Base-by-base conservation (phyloP, 345 rosid species). In the Gynandropsis gynandra region DNA sequence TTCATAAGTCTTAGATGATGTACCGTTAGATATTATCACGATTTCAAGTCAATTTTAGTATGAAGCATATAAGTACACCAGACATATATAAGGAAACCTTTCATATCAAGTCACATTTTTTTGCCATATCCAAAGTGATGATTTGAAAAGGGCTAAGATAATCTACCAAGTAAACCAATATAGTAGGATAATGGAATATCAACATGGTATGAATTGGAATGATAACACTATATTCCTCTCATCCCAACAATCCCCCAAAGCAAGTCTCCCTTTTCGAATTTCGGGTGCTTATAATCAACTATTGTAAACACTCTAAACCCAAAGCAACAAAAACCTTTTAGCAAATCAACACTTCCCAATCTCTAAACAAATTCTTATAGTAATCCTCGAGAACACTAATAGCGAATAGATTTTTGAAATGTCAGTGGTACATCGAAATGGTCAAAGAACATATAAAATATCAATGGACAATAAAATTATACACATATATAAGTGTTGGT, bases 181-280 rank as follows among this genome's bases (percentile, higher is more conserved):
- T 81, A 72, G 60, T 77, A 75, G 41, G 95, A 76, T 20, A 77
- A 74, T 0, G 87, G 94, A 20, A 85, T 65, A 61, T 74, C 69
- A 3, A 74, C 65, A 8, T 69, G 49, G 1, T 64, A 2, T 72
- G 68, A 17, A 51, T 16, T 6, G 78, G 50, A 4, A 64, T 60
- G 27, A 77, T 38, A 34, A 76, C 58, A 47, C 71, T 76, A 10
- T 78, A 80, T 62, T 80, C 85, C 59, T 86, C 88, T 90, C 95
- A 82, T 8, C 74, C n/a, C 61, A n/a, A 76, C 80, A 0, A 39
- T 4, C 1, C 83, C 95, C 81, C 81, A 78, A 8, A 83, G 73
- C 8, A 76, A 49, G 32, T 82, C 82, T 0, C 85, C 87, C 10
- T 78, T 62, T 34, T 72, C 61, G 68, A 66, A 80, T 36, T 74